Evolutionary conservation across 2,329 filamentous ascomycete genomes (phyloP).

Genomic region (Monilinia fructicola): DNA sequence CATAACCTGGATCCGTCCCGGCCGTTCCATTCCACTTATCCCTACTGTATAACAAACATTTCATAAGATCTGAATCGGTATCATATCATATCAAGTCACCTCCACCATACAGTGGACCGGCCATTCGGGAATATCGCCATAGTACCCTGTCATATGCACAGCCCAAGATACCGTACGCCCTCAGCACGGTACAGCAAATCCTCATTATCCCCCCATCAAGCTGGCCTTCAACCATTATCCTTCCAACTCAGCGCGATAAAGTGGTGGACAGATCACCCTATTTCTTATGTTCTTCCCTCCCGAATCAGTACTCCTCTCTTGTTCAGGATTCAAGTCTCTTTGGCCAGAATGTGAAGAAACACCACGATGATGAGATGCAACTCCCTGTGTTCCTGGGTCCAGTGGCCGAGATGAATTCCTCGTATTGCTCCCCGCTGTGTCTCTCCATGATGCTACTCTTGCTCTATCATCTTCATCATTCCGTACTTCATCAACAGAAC

Average conservation of each 20-base stretch:
- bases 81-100: constrained; percentile 4
- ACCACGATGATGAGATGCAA: constrained; percentile 5
- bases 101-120: not conserved
- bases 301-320: not conserved
- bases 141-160: not conserved
- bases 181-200: not conserved
- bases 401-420: constrained; percentile 12
- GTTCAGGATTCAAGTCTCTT: not conserved
- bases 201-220: not conserved
- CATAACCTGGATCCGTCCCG: not conserved
- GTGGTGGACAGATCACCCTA: not conserved
- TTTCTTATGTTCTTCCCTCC: not conserved
- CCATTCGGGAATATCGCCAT: not conserved
- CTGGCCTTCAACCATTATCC: not conserved
- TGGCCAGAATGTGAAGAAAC: constrained; percentile 1
- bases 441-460: constrained; percentile 18
- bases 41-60: too few relatives aligned
- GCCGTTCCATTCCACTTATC: not conserved
- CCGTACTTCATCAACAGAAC: not conserved
- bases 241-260: constrained; percentile 21
- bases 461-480: not conserved
- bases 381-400: constrained; percentile 1
- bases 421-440: not conserved
- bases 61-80: constrained; percentile 12
- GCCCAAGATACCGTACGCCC: not conserved